A percentile compares a stretch with the other conserved stretches of the same genome.
phyloP scores from a whole-genome alignment of 495 filamentous ascomycete species.

The Penicillium manginii region DNA sequence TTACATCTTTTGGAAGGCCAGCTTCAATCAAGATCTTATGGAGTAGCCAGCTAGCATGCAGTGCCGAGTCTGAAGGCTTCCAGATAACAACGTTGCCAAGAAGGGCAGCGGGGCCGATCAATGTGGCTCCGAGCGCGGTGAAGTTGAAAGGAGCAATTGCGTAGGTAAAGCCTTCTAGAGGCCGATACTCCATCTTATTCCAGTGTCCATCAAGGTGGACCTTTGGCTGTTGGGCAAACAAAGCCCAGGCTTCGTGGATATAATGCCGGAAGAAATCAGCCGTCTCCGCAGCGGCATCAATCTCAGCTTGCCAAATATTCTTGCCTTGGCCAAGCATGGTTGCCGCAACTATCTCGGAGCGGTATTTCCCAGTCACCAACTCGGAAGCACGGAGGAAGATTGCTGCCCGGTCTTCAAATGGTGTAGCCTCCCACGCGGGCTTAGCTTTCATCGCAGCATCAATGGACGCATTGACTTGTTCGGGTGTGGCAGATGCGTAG shows the following conservation, averaged over 20 bases:
- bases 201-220: conserved; percentile 56
- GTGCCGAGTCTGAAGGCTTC: conserved; percentile 82
- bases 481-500: conserved; percentile 69
- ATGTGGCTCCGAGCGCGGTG: conserved; percentile 82
- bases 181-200: conserved; percentile 78
- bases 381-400: conserved; percentile 92
- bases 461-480: conserved; percentile 73
- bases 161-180: conserved; percentile 71
- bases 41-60: conserved; percentile 73
- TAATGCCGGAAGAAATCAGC: conserved; percentile 85
- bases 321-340: conserved; percentile 96
- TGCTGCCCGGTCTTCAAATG: conserved; percentile 86
- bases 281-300: conserved; percentile 87
- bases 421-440: conserved; percentile 74
- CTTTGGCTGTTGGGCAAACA: conserved; percentile 74
- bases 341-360: conserved; percentile 86
- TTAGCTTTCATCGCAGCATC: conserved; percentile 81
- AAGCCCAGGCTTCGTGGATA: conserved; percentile 71
- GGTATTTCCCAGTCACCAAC: conserved; percentile 82
- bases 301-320: conserved; percentile 96
- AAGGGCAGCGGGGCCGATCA: conserved; percentile 72
- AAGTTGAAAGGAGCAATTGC: conserved; percentile 52
- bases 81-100: conserved; percentile 85
- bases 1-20: conserved; percentile 74
- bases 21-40: conserved; percentile 82